A percentile compares a stretch with the other conserved stretches of the same genome.
These are phyloP conservation scores for Thielaviopsis euricoi DNA, from an alignment of 2,329 filamentous ascomycete genomes.

Conservation along the genomic window DNA sequence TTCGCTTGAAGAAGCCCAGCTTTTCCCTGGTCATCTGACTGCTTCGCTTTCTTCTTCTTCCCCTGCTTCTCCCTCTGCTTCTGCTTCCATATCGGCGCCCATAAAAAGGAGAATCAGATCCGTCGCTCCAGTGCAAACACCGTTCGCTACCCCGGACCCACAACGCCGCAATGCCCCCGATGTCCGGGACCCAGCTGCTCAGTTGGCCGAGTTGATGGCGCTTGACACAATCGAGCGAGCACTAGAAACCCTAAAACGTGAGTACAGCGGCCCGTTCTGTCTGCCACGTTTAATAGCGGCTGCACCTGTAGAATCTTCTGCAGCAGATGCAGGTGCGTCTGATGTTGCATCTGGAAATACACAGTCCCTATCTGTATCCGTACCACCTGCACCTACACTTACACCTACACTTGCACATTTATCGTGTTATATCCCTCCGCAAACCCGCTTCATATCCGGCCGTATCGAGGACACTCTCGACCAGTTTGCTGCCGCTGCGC, in stretches of 20 bases:
- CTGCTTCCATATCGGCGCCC: slow-evolving; percentile 18
- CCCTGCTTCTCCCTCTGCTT: slow-evolving; percentile 20
- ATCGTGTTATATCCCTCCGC: slow-evolving; percentile 21
- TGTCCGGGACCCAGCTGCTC: slow-evolving; percentile 25
- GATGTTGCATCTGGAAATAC: neutral
- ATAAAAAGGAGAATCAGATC: slow-evolving; percentile 25
- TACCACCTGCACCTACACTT: no score
- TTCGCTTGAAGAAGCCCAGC: slow-evolving; percentile 52
- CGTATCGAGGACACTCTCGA: slow-evolving; percentile 26
- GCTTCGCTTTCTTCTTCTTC: slow-evolving; percentile 13
- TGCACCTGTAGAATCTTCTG: neutral
- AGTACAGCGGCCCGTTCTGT: slow-evolving; percentile 28
- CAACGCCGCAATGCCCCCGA: neutral
- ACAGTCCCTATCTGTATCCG: slow-evolving; percentile 12
- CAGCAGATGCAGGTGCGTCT: neutral
- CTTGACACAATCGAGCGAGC: slow-evolving; percentile 29
- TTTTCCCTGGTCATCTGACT: slow-evolving; percentile 22
- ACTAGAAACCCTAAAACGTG: slow-evolving; percentile 21
- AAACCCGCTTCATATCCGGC: slow-evolving; percentile 31
- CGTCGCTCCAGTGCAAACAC: slow-evolving; percentile 10
- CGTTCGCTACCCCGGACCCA: slow-evolving; percentile 3
- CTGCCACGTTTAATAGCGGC: slow-evolving; percentile 22
- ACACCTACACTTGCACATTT: neutral
- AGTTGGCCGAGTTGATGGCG: slow-evolving; percentile 38
- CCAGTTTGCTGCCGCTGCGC: slow-evolving; percentile 26